These are phyloP conservation scores for Fusarium nodosum DNA, from an alignment of 2,329 filamentous ascomycete genomes.

Conservation along the genomic window DNA sequence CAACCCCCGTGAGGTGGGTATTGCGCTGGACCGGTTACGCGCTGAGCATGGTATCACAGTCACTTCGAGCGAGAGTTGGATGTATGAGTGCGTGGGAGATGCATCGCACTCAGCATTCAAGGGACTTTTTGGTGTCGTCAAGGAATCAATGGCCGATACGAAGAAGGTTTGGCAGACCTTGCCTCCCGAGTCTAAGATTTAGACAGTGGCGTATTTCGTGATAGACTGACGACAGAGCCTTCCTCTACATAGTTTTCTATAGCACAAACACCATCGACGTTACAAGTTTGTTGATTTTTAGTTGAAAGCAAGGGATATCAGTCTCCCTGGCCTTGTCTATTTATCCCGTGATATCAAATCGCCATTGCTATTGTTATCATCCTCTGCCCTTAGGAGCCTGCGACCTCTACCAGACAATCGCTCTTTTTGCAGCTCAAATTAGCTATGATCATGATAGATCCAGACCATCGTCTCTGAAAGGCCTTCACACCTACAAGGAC, in stretches of 20 bases:
- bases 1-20: conserved; percentile 82
- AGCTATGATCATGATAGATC: not conserved
- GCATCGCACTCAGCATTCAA: conserved; percentile 80
- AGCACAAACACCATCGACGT: conserved; percentile 7
- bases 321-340: conserved; percentile 15
- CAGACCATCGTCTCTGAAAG: not conserved
- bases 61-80: conserved; percentile 88
- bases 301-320: conserved; percentile 6
- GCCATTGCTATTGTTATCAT: conserved; percentile 31
- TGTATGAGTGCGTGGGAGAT: conserved; percentile 92
- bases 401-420: conserved; percentile 27
- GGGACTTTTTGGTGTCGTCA: conserved; percentile 80
- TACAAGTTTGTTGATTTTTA: conserved; percentile 19
- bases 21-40: conserved; percentile 83
- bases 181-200: conserved; percentile 69
- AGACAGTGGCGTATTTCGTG: conserved; percentile 15
- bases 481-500: conserved; percentile 11
- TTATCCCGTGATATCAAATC: conserved; percentile 29
- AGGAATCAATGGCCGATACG: conserved; percentile 79
- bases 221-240: conserved; percentile 10
- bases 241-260: conserved; percentile 7
- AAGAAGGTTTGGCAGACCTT: conserved; percentile 76
- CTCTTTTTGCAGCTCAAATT: conserved; percentile 38
- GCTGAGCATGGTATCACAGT: conserved; percentile 78
- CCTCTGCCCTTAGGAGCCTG: conserved; percentile 5